Conservation (phyloP, 768 basidiomycete genomes). For the Hygrocybe coccinea region DNA sequence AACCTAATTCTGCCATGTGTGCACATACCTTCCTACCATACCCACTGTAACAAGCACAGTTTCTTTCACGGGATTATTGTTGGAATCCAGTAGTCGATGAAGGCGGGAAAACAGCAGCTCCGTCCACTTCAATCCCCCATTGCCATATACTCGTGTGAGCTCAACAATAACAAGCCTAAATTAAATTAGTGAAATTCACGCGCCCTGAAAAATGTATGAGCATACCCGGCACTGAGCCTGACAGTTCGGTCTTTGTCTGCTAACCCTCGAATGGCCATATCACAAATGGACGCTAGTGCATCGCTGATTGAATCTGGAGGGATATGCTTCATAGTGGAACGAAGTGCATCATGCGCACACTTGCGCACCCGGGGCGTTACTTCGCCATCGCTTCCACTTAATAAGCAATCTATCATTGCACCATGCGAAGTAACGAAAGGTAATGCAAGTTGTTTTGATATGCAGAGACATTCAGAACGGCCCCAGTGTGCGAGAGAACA, state of each 20-base stretch:
- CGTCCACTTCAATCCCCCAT: conserved; percentile 30
- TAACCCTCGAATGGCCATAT: conserved; percentile 46
- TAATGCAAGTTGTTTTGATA: conserved; percentile 20
- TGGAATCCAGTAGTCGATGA: conserved; percentile 43
- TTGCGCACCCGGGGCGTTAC: conserved; percentile 45
- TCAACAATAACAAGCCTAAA: conserved; percentile 46
- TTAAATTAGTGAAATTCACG: conserved; percentile 3
- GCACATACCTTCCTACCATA: conserved; percentile 45
- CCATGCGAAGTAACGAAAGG: conserved; percentile 33
- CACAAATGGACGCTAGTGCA: conserved; percentile 27
- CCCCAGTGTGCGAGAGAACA: conserved; percentile 39
- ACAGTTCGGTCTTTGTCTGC: conserved; percentile 52
- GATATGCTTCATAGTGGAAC: conserved; percentile 42
- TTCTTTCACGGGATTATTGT: conserved; percentile 51
- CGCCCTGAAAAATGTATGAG: neutral
- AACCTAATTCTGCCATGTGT: neutral
- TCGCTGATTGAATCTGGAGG: conserved; percentile 25
- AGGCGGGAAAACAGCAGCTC: conserved; percentile 44
- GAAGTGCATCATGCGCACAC: conserved; percentile 38
- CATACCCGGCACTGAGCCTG: conserved; percentile 67
- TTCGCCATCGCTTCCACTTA: conserved; percentile 46
- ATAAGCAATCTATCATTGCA: conserved; percentile 34
- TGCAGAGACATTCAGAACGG: conserved; percentile 24
- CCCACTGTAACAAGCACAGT: conserved; percentile 61
- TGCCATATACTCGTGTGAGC: conserved; percentile 41